Evolutionary conservation across 1,284 basidiomycete genomes (phyloP), one percentile per base, ranked within the genome.

Genomic region (Ustilago hordei): DNA sequence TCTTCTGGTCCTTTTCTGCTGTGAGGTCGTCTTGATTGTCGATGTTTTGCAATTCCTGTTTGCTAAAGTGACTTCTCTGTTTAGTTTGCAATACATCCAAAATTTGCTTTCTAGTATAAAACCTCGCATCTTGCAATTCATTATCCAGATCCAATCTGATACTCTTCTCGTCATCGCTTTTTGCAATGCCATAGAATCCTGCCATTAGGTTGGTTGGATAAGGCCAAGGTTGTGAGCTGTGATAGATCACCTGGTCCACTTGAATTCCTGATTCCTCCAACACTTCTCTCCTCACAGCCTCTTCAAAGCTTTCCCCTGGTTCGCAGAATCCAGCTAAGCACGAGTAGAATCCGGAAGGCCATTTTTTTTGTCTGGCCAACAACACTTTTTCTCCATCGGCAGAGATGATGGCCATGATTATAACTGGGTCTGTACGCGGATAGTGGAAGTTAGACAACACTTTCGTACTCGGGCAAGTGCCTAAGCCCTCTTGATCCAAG

Each of bases 211-310:
- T 95, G 35, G 94, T 91, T 13, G 94, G 94, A 87, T 81, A 78
- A 9, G 79, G 79, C 93, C 93, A 94, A 55, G 93, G 93, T 83
- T 93, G 93, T 45, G 89, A 90, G 55, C 93, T 93, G 86, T 94
- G 95, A 87, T 98, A 98, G 74, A 89, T 89, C 11, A 96, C 91
- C 71, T 93, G 90, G 87, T 91, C 92, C 8, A 95, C 93, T 50
- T 89, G 90, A 23, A 98, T 90, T 6, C 96, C 96, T 0, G 94
- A 93, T 87, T 98, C 96, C 86, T 98, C 96, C 90, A 94, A 92
- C 80, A 97, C 92, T 87, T 98, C 96, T 36, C 96, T 90, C 70
- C 91, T 90, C 17, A 98, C 95, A 0, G 95, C 93, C 79, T 98
- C 95, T 87, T 99, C 96, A 75, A 98, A 93, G 0, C 92, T 91